Percentiles rank a stretch among this genome's conserved stretches.
Evolutionary conservation across 345 rosid genomes (phyloP).

Genomic region (Anastatica hierochuntica): DNA sequence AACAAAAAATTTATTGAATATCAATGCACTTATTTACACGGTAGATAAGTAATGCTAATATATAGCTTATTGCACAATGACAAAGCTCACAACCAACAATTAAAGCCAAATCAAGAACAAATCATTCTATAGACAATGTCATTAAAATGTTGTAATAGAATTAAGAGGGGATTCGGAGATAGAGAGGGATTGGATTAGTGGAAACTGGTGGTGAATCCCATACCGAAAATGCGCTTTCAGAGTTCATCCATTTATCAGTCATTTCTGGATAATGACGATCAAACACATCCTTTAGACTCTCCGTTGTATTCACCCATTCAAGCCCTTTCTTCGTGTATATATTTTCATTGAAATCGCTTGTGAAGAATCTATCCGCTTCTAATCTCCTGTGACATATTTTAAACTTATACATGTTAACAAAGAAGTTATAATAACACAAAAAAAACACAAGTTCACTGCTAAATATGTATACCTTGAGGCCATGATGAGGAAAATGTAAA

Average conservation of each 20-base stretch:
- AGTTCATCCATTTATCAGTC: slow-evolving; percentile 46
- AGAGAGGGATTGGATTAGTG: slow-evolving; percentile 33
- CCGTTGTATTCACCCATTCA: slow-evolving; percentile 49
- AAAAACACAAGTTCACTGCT: background rate
- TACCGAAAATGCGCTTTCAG: slow-evolving; percentile 47
- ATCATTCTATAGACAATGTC: too few relatives aligned
- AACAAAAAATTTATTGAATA: too few relatives aligned
- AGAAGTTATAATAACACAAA: too few relatives aligned
- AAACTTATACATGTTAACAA: background rate
- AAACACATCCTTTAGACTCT: slow-evolving; percentile 38
- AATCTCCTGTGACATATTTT: slow-evolving; percentile 36
- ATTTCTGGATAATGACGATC: slow-evolving; percentile 46
- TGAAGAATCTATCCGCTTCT: slow-evolving; percentile 52
- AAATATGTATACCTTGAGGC: slow-evolving; percentile 34
- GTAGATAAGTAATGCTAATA: too few relatives aligned
- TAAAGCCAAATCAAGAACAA: too few relatives aligned
- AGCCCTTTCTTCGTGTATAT: slow-evolving; percentile 48
- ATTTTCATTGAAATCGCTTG: slow-evolving; percentile 37
- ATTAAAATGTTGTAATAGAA: too few relatives aligned
- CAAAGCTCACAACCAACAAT: too few relatives aligned
- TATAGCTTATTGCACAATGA: too few relatives aligned
- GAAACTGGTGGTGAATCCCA: slow-evolving; percentile 40
- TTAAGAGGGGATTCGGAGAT: slow-evolving; percentile 35
- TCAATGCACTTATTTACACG: too few relatives aligned
- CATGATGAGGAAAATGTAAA: slow-evolving; percentile 39